A percentile compares a stretch with the other conserved stretches of the same genome.
Conservation (phyloP, 129 eudicot species). For the Tagetes erecta region DNA sequence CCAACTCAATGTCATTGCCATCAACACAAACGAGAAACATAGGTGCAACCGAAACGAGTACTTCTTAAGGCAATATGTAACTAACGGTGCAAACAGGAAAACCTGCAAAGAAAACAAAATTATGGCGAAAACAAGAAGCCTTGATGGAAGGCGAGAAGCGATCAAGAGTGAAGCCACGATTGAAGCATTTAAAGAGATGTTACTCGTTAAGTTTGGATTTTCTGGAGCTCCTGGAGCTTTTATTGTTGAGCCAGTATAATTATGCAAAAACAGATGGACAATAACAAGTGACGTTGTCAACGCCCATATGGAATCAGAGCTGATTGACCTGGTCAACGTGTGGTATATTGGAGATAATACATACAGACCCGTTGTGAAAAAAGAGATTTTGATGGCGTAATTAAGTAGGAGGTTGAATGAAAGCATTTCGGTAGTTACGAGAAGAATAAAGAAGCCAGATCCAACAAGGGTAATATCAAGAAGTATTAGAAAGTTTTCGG, state of each 20-base stretch:
- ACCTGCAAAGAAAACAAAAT: slow-evolving; percentile 74
- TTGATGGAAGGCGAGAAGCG: slow-evolving; percentile 89
- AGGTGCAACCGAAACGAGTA: slow-evolving; percentile 72
- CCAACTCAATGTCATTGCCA: slow-evolving; percentile 53
- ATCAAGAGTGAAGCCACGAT: slow-evolving; percentile 90
- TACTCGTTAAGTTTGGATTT: slow-evolving; percentile 64
- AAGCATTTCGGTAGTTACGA: slow-evolving; percentile 64
- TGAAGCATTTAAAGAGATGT: slow-evolving; percentile 82
- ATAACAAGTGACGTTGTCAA: slow-evolving; percentile 71
- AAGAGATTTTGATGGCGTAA: slow-evolving; percentile 66
- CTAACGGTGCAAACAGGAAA: slow-evolving; percentile 78
- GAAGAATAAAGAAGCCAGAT: slow-evolving; percentile 63
- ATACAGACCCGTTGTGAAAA: slow-evolving; percentile 63
- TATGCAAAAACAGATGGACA: slow-evolving; percentile 84
- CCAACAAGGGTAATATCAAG: slow-evolving; percentile 69
- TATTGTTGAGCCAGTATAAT: slow-evolving; percentile 77
- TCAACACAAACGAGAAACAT: slow-evolving; percentile 57
- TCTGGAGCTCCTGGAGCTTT: slow-evolving; percentile 77
- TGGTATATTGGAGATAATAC: slow-evolving; percentile 85
- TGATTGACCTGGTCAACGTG: slow-evolving; percentile 83
- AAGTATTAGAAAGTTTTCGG: slow-evolving; percentile 53
- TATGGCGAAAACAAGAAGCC: slow-evolving; percentile 81
- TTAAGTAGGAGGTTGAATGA: slow-evolving; percentile 54
- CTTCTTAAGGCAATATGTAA: slow-evolving; percentile 74
- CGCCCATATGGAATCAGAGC: slow-evolving; percentile 92